Conservation (phyloP, 192 early-diverging fungal species). For the Backusella westeae region DNA sequence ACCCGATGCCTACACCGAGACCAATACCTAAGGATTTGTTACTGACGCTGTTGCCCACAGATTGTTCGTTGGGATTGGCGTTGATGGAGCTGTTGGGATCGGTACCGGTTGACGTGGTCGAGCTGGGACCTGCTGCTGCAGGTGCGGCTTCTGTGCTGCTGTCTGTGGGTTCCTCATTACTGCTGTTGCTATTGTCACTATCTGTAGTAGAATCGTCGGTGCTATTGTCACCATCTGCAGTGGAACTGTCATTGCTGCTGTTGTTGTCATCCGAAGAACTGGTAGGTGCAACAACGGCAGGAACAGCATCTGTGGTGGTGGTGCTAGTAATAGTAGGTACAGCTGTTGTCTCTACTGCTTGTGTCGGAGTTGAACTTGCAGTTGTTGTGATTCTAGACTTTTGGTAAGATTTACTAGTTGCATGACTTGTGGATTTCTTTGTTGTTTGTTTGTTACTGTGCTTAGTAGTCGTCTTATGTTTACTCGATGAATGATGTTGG, state of each 20-base stretch:
- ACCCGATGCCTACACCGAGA: constrained; percentile 30
- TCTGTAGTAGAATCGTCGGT: neutral
- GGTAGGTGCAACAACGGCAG: neutral
- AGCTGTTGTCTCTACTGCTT: neutral
- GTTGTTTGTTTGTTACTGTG: constrained; percentile 5
- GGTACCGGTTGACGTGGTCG: neutral
- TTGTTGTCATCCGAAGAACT: neutral
- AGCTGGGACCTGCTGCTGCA: neutral
- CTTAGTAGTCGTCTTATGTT: neutral
- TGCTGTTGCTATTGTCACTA: neutral
- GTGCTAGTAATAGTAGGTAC: neutral
- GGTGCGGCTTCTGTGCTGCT: neutral
- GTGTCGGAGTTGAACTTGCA: neutral
- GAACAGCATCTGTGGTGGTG: neutral
- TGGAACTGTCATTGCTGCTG: neutral
- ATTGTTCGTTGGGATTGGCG: neutral
- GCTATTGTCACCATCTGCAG: constrained; percentile 9
- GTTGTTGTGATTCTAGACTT: constrained; percentile 11
- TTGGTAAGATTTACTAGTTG: neutral
- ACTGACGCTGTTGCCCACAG: constrained; percentile 3
- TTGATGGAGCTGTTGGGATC: neutral
- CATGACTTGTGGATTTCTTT: constrained; percentile 7
- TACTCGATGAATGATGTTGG: neutral
- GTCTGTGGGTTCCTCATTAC: neutral
- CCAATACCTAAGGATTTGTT: constrained; percentile 30